These are phyloP conservation scores for Ilyonectria sp. DNA, from an alignment of 2,329 filamentous ascomycete genomes.

Conservation along the genomic window DNA sequence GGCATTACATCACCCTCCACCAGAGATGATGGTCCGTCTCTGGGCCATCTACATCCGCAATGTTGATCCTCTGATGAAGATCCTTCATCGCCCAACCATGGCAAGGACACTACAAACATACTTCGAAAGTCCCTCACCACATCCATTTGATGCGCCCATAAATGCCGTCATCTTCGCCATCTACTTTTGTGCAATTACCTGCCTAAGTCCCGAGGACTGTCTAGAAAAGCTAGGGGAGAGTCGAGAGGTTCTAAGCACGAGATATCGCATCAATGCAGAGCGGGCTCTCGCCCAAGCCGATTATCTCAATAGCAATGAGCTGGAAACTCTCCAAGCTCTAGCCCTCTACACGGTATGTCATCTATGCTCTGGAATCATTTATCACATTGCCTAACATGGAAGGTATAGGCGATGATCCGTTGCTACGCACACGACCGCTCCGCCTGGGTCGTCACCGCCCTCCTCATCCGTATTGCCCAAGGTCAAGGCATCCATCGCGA, in stretches of 20 bases:
- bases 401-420: constrained; percentile 55
- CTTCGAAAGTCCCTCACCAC: constrained; percentile 35
- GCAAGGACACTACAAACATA: constrained; percentile 48
- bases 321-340: constrained; percentile 60
- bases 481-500: constrained; percentile 61
- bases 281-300: constrained; percentile 58
- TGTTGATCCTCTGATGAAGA: constrained; percentile 61
- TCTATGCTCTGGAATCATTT: background rate
- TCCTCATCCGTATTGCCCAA: constrained; percentile 61
- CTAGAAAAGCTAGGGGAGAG: constrained; percentile 52
- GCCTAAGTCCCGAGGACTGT: constrained; percentile 52
- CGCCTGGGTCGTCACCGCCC: constrained; percentile 59
- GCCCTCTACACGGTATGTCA: constrained; percentile 55
- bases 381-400: background rate
- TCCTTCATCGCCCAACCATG: constrained; percentile 61
- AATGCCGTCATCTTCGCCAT: constrained; percentile 60
- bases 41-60: constrained; percentile 56
- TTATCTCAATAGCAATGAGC: constrained; percentile 58
- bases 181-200: constrained; percentile 59
- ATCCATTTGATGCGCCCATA: constrained; percentile 38
- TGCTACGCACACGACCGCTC: constrained; percentile 55
- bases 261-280: constrained; percentile 55
- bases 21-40: constrained; percentile 56
- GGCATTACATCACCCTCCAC: constrained; percentile 52
- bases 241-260: constrained; percentile 50